Evolutionary conservation across 2,329 filamentous ascomycete species (phyloP).

Genomic region (Eutypa lata): DNA sequence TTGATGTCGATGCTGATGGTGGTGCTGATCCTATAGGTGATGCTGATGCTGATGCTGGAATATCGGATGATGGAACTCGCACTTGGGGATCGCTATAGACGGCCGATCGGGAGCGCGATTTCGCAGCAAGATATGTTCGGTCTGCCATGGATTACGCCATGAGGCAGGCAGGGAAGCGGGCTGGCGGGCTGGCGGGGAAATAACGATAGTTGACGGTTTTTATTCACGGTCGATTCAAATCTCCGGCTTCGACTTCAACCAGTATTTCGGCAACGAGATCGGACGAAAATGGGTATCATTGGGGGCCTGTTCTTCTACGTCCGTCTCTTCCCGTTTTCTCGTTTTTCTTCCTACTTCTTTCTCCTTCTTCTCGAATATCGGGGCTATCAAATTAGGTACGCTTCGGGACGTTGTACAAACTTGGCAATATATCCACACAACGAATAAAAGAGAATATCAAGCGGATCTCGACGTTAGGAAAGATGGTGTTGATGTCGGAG

Average conservation of each 20-base stretch:
- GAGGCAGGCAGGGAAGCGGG: conserved; percentile 37
- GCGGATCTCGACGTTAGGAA: not conserved
- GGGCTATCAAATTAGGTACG: not conserved
- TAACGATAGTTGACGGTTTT: not conserved
- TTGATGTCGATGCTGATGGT: not conserved
- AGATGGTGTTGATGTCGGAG: not conserved
- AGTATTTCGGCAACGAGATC: not conserved
- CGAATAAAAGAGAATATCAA: not conserved
- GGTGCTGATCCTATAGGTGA: not conserved
- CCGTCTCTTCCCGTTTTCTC: not conserved
- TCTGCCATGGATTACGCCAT: conserved; percentile 70
- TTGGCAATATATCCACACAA: not conserved
- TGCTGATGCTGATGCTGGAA: not conserved
- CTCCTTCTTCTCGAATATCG: not conserved
- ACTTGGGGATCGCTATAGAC: conserved; percentile 50
- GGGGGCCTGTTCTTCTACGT: not conserved
- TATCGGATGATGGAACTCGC: conserved; percentile 42
- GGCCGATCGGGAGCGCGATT: conserved; percentile 49
- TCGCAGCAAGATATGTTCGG: conserved; percentile 48
- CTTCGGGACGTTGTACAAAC: not conserved
- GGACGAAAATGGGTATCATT: not conserved
- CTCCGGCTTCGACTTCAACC: not conserved
- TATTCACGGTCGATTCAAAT: not conserved
- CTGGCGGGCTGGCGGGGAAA: conserved; percentile 8
- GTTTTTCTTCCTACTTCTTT: not conserved